These are phyloP conservation scores for Poronia punctata DNA, from an alignment of 495 filamentous ascomycete species.

Conservation along the genomic window DNA sequence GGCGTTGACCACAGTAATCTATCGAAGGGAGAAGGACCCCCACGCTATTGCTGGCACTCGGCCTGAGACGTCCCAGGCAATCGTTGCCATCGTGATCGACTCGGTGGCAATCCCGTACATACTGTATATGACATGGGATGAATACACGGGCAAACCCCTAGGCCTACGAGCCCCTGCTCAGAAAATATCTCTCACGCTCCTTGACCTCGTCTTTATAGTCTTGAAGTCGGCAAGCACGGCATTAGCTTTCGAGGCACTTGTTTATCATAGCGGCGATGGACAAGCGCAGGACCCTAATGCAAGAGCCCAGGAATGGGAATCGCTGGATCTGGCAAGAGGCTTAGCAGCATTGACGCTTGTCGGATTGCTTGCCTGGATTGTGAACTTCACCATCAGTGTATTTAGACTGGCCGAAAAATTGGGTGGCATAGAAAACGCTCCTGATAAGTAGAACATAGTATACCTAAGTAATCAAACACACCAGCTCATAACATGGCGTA, in stretches of 20 bases:
- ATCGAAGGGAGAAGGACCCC: constrained; percentile 43
- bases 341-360: constrained; percentile 76
- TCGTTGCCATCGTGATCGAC: constrained; percentile 88
- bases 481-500: not conserved
- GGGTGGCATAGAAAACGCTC: constrained; percentile 43
- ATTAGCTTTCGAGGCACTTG: constrained; percentile 78
- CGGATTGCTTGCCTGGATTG: constrained; percentile 79
- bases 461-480: constrained; percentile 1
- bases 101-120: constrained; percentile 83
- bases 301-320: constrained; percentile 25
- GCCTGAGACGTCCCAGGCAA: constrained; percentile 61
- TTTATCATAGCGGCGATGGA: constrained; percentile 49
- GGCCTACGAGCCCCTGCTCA: constrained; percentile 74
- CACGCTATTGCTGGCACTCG: constrained; percentile 30
- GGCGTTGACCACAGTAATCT: constrained; percentile 71
- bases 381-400: constrained; percentile 83
- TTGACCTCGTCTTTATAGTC: constrained; percentile 93
- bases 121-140: constrained; percentile 89
- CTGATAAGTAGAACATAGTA: constrained; percentile 18
- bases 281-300: constrained; percentile 4
- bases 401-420: constrained; percentile 77
- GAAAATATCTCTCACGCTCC: constrained; percentile 79
- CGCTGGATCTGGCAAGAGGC: constrained; percentile 67
- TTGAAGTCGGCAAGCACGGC: constrained; percentile 90
- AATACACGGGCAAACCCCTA: constrained; percentile 89